Conservation (phyloP, 768 basidiomycete species). For the Wakefieldia striispora region DNA sequence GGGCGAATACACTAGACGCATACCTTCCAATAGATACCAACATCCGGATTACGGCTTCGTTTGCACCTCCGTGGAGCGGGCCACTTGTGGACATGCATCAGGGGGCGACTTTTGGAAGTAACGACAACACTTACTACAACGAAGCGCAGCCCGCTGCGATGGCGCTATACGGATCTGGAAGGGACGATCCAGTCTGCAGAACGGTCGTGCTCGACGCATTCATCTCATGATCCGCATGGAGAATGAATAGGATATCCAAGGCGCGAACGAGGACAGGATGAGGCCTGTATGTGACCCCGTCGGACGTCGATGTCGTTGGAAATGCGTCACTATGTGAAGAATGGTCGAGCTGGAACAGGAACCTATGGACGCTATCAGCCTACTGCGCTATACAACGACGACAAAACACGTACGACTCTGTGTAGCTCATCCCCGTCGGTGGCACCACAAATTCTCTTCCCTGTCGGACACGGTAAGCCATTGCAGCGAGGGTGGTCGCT, state of each 20-base stretch:
- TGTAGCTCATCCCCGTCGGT: conserved; percentile 78
- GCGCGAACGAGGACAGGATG: conserved; percentile 86
- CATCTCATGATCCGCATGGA: conserved; percentile 90
- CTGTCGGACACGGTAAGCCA: conserved; percentile 92
- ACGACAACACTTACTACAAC: conserved; percentile 59
- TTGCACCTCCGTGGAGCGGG: conserved; percentile 67
- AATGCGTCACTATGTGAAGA: conserved; percentile 39
- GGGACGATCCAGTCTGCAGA: conserved; percentile 82
- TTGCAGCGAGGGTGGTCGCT: conserved; percentile 86
- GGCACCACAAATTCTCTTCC: conserved; percentile 86
- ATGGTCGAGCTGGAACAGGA: conserved; percentile 90
- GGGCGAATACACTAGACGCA: conserved; percentile 18
- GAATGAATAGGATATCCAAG: conserved; percentile 81
- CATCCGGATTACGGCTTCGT: conserved; percentile 95
- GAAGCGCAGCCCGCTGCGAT: conserved; percentile 89
- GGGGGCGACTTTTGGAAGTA: not conserved
- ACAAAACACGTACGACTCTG: conserved; percentile 59
- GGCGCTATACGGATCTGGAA: conserved; percentile 89
- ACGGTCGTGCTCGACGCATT: conserved; percentile 87
- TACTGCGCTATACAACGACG: not conserved
- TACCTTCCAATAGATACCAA: conserved; percentile 82
- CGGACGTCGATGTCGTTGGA: conserved; percentile 38
- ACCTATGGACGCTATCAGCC: conserved; percentile 40
- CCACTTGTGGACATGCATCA: conserved; percentile 8
- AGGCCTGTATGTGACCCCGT: conserved; percentile 60